Conservation (phyloP, 495 filamentous ascomycete genomes). For the Recurvomyces mirabilis region DNA sequence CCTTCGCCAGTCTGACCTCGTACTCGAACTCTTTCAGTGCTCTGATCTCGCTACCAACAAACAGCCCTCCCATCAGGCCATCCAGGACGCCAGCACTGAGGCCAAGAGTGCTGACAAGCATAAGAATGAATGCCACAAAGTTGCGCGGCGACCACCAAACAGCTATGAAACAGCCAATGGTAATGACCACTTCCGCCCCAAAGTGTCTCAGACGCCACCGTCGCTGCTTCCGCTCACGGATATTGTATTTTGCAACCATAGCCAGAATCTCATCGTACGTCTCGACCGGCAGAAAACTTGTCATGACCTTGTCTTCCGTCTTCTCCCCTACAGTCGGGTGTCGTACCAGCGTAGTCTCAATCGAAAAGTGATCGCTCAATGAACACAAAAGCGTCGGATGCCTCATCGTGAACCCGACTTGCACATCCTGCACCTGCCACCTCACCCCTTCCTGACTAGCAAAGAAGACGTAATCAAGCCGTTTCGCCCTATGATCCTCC, state of each 20-base stretch:
- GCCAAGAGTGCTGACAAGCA: slow-evolving; percentile 64
- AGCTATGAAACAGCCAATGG: slow-evolving; percentile 59
- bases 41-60: slow-evolving; percentile 70
- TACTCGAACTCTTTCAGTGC: slow-evolving; percentile 89
- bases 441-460: slow-evolving; percentile 19
- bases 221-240: slow-evolving; percentile 58
- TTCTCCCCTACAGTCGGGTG: slow-evolving; percentile 49
- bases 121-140: slow-evolving; percentile 69
- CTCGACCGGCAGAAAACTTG: slow-evolving; percentile 32
- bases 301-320: slow-evolving; percentile 49
- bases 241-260: slow-evolving; percentile 52
- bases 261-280: slow-evolving; percentile 64
- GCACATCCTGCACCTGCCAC: slow-evolving; percentile 57
- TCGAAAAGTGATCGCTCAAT: slow-evolving; percentile 85
- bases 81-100: slow-evolving; percentile 67
- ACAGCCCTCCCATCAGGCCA: slow-evolving; percentile 75
- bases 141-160: slow-evolving; percentile 75
- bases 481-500: slow-evolving; percentile 60
- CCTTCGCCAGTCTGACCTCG: slow-evolving; percentile 67
- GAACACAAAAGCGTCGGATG: slow-evolving; percentile 76
- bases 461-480: slow-evolving; percentile 92
- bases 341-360: slow-evolving; percentile 57
- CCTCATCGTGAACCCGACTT: slow-evolving; percentile 69
- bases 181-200: slow-evolving; percentile 48
- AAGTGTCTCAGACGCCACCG: slow-evolving; percentile 64